A percentile compares a stretch with the other conserved stretches of the same genome.
phyloP scores from a whole-genome alignment of 2,329 filamentous ascomycete genomes.

The Neofusicoccum parvum region DNA sequence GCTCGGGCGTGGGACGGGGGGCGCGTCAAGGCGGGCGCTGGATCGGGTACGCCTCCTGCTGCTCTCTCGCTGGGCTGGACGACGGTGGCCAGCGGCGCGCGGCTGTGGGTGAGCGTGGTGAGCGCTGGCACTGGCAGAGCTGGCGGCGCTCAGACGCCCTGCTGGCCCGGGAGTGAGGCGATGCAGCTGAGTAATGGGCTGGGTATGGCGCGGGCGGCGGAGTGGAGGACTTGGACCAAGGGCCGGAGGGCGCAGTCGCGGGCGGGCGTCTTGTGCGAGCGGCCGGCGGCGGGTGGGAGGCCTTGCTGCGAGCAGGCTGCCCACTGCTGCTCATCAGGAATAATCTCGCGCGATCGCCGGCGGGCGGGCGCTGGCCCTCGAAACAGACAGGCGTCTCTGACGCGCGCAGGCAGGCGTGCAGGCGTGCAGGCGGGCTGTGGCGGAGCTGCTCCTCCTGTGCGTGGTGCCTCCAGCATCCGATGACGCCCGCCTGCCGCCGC shows the following conservation, averaged over 20 bases:
- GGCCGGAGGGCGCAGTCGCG: neutral
- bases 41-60: neutral
- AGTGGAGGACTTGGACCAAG: neutral
- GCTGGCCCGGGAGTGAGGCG: slow-evolving; percentile 4
- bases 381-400: neutral
- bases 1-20: neutral
- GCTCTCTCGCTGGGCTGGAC: too few relatives aligned
- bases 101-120: neutral
- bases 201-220: neutral
- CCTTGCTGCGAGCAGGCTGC: neutral
- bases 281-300: neutral
- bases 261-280: neutral
- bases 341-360: slow-evolving; percentile 1
- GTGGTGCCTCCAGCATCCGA: neutral
- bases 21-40: neutral
- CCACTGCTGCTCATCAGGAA: neutral
- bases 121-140: neutral
- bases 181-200: slow-evolving; percentile 11
- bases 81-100: neutral
- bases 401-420: neutral
- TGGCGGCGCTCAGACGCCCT: neutral
- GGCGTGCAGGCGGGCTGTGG: neutral
- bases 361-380: neutral
- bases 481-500: neutral
- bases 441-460: neutral